Evolutionary conservation across 1,139 yeast genomes (phyloP).

Genomic region (Candida albicans): DNA sequence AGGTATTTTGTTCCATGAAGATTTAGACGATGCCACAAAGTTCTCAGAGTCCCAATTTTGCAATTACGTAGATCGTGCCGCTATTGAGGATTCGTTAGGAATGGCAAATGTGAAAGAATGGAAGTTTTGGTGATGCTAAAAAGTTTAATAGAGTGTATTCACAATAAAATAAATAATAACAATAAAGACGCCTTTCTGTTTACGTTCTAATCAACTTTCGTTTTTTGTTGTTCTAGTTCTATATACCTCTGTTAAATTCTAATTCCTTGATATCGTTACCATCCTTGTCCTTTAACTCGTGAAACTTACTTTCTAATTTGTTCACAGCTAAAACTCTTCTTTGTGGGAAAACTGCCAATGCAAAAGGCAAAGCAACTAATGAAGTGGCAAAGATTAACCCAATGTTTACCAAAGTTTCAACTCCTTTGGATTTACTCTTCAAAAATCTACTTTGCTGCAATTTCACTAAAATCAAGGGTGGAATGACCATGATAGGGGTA

Average conservation of each 20-base stretch:
- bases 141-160: conserved; percentile 5
- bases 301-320: conserved; percentile 64
- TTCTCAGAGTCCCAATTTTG: conserved; percentile 31
- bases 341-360: conserved; percentile 94
- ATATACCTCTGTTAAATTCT: conserved; percentile 92
- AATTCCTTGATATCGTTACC: conserved; percentile 64
- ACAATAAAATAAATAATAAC: conserved; percentile 1
- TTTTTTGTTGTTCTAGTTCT: conserved; percentile 19
- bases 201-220: too few relatives aligned
- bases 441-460: conserved; percentile 66
- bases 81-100: conserved; percentile 50
- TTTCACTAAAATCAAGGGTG: conserved; percentile 78
- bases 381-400: conserved; percentile 86
- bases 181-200: background rate
- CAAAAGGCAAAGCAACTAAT: conserved; percentile 87
- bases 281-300: conserved; percentile 55
- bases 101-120: conserved; percentile 44
- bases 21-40: conserved; percentile 15
- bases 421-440: conserved; percentile 62
- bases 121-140: conserved; percentile 56
- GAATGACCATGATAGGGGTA: conserved; percentile 95
- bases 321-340: conserved; percentile 59
- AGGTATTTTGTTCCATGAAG: conserved; percentile 44
- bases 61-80: conserved; percentile 37
- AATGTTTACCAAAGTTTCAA: conserved; percentile 70